Base-by-base conservation (phyloP, 768 basidiomycete species). In the Crepidotus variabilis region DNA sequence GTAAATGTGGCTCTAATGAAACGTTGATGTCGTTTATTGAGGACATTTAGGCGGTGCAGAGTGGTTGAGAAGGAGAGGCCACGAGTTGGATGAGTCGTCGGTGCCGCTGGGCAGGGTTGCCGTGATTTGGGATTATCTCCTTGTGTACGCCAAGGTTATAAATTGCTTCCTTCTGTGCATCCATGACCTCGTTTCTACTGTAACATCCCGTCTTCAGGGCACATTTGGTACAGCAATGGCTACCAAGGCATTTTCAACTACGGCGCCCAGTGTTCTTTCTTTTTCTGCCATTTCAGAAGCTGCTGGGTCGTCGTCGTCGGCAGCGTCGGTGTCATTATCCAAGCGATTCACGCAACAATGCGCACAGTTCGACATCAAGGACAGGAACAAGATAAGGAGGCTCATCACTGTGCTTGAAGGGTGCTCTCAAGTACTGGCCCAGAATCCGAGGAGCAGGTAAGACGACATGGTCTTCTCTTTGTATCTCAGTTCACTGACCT, bases 1-100 rank as follows among this genome's bases (percentile, higher is more conserved):
- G 57, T 22, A 92, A 80, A 69, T 90, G 88, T 0, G 76, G 68
- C 61, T 90, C 87, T 45, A 92, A 71, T 2, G 90, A 92, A 47
- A 91, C 72, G 59, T 83, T 83, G 61, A 88, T 71, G 55, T 73
- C 71, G 52, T 63, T 28, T 28, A 28, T 20, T 5, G 39, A 20
- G 14, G 39, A 43, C 39, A 43, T 43, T 14, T 43, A 5, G 39
- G 39, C 39, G 13, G 39, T 43, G 28, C 28, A 28, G 28, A 28
- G 39, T 43, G 39, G 39, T 43, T 43, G 39, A 11, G 39, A 43
- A 43, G 39, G 5, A 43, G 13, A 43, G 5, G 14, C 14, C 39
- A 20, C 39, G 13, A 14, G 39, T 43, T 14, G 39, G 13, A 14
- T 14, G 4, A 3, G 39, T 43, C 39, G 39, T 43, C 14, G 18